phyloP scores from a whole-genome alignment of 345 rosid species.

The Pelargonium nanum region DNA sequence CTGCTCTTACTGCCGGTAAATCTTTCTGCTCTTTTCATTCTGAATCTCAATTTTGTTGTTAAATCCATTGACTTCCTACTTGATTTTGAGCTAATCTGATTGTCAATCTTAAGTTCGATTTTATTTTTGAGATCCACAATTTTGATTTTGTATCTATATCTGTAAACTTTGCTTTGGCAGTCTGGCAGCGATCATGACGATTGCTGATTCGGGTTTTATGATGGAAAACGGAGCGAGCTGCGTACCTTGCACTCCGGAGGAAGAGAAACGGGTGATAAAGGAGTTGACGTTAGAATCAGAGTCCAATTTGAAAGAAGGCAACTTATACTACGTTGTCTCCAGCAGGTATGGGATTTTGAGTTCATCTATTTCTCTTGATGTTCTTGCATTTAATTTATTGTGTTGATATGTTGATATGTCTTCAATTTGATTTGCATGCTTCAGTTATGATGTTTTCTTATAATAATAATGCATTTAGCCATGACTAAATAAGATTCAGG shows the following conservation, averaged over 20 bases:
- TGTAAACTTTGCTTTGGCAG: conserved; percentile 16
- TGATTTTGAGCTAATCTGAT: not conserved
- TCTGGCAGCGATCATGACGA: conserved; percentile 34
- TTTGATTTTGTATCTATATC: not conserved
- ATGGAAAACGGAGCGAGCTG: conserved; percentile 50
- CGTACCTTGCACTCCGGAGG: conserved; percentile 46
- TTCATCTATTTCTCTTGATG: not conserved
- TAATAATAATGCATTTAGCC: too few relatives aligned
- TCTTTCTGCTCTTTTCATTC: not conserved
- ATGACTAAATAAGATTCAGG: not conserved
- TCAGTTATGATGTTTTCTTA: not conserved
- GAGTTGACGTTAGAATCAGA: conserved; percentile 51
- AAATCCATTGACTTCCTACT: not conserved
- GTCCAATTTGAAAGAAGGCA: conserved; percentile 52
- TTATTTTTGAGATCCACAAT: not conserved
- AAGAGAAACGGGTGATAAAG: conserved; percentile 55
- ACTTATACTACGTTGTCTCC: conserved; percentile 64
- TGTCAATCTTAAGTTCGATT: too few relatives aligned
- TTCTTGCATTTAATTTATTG: not conserved
- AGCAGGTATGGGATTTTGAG: conserved; percentile 29
- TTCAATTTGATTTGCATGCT: not conserved
- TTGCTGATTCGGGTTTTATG: conserved; percentile 40
- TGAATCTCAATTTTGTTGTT: not conserved
- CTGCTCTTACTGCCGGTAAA: not conserved
- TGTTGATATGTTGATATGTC: not conserved